Evolutionary conservation across 2,329 filamentous ascomycete species (phyloP).

Genomic region (Claviceps sorghi): DNA sequence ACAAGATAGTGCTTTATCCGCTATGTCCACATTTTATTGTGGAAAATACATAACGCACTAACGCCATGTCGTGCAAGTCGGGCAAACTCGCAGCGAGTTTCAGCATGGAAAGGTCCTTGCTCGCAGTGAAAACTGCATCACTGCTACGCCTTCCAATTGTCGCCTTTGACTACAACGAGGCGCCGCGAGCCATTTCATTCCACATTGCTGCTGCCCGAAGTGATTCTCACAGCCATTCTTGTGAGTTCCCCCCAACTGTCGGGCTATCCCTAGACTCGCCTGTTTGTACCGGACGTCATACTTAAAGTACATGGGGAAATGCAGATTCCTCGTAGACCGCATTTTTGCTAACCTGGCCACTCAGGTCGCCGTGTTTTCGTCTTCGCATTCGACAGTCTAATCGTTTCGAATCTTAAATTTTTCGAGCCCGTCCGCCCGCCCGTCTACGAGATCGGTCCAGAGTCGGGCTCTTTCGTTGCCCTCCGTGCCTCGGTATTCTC

Average conservation of each 20-base stretch:
- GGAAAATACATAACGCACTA: background rate
- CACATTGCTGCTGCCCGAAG: background rate
- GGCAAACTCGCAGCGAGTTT: background rate
- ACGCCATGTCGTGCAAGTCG: background rate
- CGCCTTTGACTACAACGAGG: background rate
- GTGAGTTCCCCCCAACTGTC: background rate
- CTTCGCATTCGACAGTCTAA: background rate
- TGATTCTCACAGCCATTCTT: background rate
- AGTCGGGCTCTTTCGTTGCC: background rate
- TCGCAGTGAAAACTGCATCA: conserved; percentile 4
- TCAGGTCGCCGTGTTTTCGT: background rate
- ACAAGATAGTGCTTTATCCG: background rate
- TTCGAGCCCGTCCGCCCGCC: background rate
- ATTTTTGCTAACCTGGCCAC: conserved; percentile 5
- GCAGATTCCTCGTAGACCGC: background rate
- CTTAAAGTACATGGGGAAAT: background rate
- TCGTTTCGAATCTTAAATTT: background rate
- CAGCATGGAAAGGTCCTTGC: background rate
- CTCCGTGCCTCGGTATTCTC: background rate
- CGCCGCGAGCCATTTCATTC: background rate
- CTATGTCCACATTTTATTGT: too few species aligned
- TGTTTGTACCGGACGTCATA: background rate
- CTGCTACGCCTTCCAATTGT: background rate
- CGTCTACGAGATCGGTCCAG: background rate
- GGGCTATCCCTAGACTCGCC: background rate